Conservation (phyloP, 2,329 filamentous ascomycete species). For the Karstenula rhodostoma region DNA sequence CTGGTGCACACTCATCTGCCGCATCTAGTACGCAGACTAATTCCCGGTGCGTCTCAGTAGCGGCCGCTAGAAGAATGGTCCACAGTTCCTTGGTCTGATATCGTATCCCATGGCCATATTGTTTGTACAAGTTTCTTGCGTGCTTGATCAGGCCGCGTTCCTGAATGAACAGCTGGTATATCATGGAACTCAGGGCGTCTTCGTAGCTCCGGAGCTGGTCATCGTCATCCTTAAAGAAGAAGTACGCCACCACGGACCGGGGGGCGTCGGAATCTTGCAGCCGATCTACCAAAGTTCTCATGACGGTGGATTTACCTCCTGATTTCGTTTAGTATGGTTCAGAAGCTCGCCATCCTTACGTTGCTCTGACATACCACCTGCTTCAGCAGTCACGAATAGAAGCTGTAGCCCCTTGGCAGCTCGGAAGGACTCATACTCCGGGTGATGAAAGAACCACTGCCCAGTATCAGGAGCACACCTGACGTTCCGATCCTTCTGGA, state of each 20-base stretch:
- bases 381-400: slow-evolving; percentile 12
- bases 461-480: slow-evolving; percentile 7
- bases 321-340: background rate
- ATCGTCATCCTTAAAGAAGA: slow-evolving; percentile 14
- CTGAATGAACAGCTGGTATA: slow-evolving; percentile 4
- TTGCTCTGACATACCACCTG: slow-evolving; percentile 5
- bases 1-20: slow-evolving; percentile 11
- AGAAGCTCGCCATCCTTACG: background rate
- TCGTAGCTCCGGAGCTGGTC: slow-evolving; percentile 12
- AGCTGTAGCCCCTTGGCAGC: slow-evolving; percentile 7
- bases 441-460: slow-evolving; percentile 13
- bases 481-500: slow-evolving; percentile 8
- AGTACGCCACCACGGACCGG: slow-evolving; percentile 3
- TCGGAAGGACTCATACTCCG: slow-evolving; percentile 8
- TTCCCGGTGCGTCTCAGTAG: slow-evolving; percentile 2
- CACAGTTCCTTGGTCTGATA: slow-evolving; percentile 11
- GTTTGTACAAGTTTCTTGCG: background rate
- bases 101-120: slow-evolving; percentile 4
- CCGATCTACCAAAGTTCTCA: slow-evolving; percentile 8
- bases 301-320: slow-evolving; percentile 12
- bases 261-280: background rate
- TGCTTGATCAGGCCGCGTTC: slow-evolving; percentile 6
- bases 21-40: slow-evolving; percentile 7
- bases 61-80: background rate
- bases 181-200: slow-evolving; percentile 6